Conservation (phyloP, 75 land plant species). For the Cupressus sempervirens region DNA sequence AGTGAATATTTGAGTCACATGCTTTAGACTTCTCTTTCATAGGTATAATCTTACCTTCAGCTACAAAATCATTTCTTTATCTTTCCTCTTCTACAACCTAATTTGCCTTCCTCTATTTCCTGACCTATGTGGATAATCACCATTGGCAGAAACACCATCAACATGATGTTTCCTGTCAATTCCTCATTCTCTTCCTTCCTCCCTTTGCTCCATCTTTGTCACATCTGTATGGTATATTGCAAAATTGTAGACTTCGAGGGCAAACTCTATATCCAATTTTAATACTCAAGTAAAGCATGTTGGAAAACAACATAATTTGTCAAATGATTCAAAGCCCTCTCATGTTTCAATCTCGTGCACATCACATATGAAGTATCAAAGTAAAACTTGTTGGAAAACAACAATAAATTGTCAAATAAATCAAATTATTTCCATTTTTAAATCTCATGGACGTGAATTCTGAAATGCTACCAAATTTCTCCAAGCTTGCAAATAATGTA, state of each 20-base stretch:
- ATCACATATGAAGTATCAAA: background rate
- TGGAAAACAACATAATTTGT: background rate
- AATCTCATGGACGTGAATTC: too few relatives aligned
- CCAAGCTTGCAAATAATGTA: background rate
- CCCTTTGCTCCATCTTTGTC: constrained; percentile 94
- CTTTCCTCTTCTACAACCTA: constrained; percentile 85
- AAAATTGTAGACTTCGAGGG: constrained; percentile 85
- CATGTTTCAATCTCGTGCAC: background rate
- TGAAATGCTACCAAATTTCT: too few relatives aligned
- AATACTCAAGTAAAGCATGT: constrained; percentile 37
- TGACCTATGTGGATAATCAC: constrained; percentile 13
- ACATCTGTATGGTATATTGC: constrained; percentile 96
- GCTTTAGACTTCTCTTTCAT: constrained; percentile 65
- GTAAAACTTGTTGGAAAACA: too few relatives aligned
- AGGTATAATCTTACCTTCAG: constrained; percentile 76
- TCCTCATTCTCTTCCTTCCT: constrained; percentile 71
- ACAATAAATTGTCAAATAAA: too few relatives aligned
- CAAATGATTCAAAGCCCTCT: background rate
- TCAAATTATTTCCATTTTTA: too few relatives aligned
- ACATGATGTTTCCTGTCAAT: constrained; percentile 39
- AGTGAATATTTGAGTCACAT: constrained; percentile 85
- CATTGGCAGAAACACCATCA: constrained; percentile 26
- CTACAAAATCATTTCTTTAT: constrained; percentile 65
- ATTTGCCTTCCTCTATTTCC: constrained; percentile 20
- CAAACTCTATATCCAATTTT: constrained; percentile 88